phyloP scores from a whole-genome alignment of 2,329 filamentous ascomycete species.

The Ophiostoma sp. region DNA sequence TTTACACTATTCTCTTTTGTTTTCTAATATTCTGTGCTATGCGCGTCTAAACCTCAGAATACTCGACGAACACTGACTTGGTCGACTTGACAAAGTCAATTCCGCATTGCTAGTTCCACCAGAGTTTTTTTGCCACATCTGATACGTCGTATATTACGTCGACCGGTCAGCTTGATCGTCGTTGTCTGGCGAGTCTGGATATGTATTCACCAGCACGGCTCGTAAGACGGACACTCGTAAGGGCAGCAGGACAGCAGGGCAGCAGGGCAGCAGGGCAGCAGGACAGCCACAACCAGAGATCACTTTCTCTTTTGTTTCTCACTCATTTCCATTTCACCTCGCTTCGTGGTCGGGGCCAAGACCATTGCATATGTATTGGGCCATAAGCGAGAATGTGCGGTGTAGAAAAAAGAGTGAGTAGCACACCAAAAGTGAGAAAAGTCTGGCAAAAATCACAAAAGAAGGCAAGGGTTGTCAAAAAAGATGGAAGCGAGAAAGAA shows the following conservation, averaged over 20 bases:
- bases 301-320: not conserved
- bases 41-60: not conserved
- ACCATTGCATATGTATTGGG: conserved; percentile 1
- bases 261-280: too few relatives aligned
- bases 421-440: not conserved
- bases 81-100: not conserved
- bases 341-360: not conserved
- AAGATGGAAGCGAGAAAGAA: not conserved
- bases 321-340: not conserved
- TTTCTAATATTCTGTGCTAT: not conserved
- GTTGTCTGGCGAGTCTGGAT: not conserved
- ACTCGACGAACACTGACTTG: not conserved
- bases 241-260: too few relatives aligned
- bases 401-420: not conserved
- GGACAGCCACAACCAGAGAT: not conserved
- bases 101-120: not conserved
- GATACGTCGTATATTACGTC: not conserved
- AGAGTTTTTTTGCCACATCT: not conserved
- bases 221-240: not conserved
- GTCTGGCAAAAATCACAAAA: not conserved
- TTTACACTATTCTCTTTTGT: not conserved
- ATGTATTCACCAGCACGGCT: not conserved
- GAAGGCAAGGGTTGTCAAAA: not conserved
- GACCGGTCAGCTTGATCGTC: not conserved
- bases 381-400: conserved; percentile 11